These are phyloP conservation scores for Lasiodiplodia citricola DNA, from an alignment of 2,329 filamentous ascomycete genomes.

Conservation along the genomic window DNA sequence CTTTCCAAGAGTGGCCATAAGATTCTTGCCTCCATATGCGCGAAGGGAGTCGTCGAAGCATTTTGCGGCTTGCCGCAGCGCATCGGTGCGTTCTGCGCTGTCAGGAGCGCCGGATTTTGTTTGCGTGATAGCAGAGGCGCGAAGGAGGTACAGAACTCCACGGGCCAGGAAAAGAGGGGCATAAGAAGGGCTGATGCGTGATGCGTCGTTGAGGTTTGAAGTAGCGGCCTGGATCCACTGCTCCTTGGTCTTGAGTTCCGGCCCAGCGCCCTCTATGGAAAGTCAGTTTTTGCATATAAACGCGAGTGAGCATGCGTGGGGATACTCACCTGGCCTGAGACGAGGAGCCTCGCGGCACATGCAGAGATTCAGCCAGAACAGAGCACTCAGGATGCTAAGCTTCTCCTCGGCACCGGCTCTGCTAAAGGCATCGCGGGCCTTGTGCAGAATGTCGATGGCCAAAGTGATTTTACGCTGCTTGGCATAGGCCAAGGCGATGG, in stretches of 20 bases:
- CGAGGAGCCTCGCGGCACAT: constrained; percentile 83
- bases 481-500: constrained; percentile 94
- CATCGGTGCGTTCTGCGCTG: constrained; percentile 73
- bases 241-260: constrained; percentile 88
- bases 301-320: neutral
- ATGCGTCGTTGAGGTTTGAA: constrained; percentile 90
- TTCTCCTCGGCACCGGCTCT: constrained; percentile 78
- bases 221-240: constrained; percentile 91
- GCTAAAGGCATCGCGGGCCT: constrained; percentile 74
- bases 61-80: constrained; percentile 83
- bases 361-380: constrained; percentile 90
- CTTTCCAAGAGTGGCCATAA: constrained; percentile 90
- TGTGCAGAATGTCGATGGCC: constrained; percentile 71
- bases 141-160: constrained; percentile 85
- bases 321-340: constrained; percentile 58
- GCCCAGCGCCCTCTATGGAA: constrained; percentile 52
- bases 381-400: constrained; percentile 79
- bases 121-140: constrained; percentile 81
- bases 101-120: constrained; percentile 71
- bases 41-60: constrained; percentile 93
- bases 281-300: neutral
- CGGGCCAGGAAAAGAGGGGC: constrained; percentile 89
- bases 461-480: constrained; percentile 94
- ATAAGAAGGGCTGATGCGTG: constrained; percentile 88
- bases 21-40: constrained; percentile 82